Evolutionary conservation across 768 basidiomycete genomes (phyloP).

Genomic region (Guyanaporus albipodus): DNA sequence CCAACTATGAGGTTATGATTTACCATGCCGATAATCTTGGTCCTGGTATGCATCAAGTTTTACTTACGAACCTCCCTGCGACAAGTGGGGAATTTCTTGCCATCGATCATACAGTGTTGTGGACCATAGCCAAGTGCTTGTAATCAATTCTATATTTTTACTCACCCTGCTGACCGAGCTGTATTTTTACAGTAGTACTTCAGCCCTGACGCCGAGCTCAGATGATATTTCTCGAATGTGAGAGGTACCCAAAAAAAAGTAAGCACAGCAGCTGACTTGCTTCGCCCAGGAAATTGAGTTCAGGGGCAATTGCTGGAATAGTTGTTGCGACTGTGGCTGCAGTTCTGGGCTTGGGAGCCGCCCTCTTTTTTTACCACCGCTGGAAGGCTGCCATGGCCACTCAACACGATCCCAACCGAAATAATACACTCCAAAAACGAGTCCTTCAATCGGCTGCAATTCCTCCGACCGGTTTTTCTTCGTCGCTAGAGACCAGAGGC

Average conservation of each 20-base stretch:
- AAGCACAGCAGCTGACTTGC: background rate
- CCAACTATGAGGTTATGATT: constrained; percentile 29
- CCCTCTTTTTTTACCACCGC: constrained; percentile 26
- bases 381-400: constrained; percentile 24
- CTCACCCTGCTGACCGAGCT: background rate
- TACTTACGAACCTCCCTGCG: constrained; percentile 31
- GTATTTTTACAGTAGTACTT: background rate
- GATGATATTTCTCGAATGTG: constrained; percentile 7
- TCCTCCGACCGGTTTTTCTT: constrained; percentile 14
- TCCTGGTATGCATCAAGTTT: constrained; percentile 34
- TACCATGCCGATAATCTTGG: constrained; percentile 39
- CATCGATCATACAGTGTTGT: constrained; percentile 34
- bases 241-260: background rate
- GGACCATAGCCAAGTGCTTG: constrained; percentile 17
- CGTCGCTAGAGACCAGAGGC: constrained; percentile 20
- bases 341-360: constrained; percentile 7
- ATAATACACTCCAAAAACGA: constrained; percentile 10
- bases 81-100: constrained; percentile 18
- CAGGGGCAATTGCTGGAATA: constrained; percentile 26
- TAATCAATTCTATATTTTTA: background rate
- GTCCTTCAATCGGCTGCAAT: background rate
- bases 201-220: background rate
- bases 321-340: constrained; percentile 13
- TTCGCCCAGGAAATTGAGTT: constrained; percentile 10
- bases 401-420: constrained; percentile 13